A percentile compares a stretch with the other conserved stretches of the same genome.
Conservation (phyloP, 371 early-diverging fungal species). For the Lichtheimia hyalospora region DNA sequence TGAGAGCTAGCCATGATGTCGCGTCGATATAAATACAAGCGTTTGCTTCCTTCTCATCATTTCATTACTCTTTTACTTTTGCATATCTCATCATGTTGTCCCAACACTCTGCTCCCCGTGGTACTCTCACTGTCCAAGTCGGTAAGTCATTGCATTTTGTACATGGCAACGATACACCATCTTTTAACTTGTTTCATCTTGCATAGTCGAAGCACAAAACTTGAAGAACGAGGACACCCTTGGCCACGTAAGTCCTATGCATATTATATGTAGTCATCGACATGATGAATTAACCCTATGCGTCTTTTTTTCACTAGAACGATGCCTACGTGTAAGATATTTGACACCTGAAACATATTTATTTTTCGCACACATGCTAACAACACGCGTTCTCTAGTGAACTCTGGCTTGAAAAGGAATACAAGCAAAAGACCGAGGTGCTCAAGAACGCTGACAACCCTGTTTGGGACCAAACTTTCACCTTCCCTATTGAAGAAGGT, state of each 20-base stretch:
- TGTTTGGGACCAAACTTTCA: conserved; percentile 28
- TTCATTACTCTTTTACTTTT: neutral
- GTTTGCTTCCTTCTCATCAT: neutral
- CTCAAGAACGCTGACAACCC: conserved; percentile 16
- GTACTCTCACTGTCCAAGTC: conserved; percentile 16
- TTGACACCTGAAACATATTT: neutral
- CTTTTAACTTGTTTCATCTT: neutral
- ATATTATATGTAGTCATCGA: too few relatives aligned
- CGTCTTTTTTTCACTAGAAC: conserved; percentile 15
- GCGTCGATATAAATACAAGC: neutral
- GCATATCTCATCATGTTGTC: conserved; percentile 17
- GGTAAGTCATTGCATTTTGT: conserved; percentile 4
- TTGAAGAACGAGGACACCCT: conserved; percentile 21
- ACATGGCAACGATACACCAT: too few relatives aligned
- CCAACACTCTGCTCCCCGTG: conserved; percentile 23
- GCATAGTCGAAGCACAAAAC: conserved; percentile 16
- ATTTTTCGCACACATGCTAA: neutral
- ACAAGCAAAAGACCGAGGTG: conserved; percentile 22
- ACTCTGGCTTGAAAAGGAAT: conserved; percentile 26
- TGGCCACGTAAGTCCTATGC: conserved; percentile 15
- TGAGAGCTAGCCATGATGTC: neutral
- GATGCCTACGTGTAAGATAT: conserved; percentile 19
- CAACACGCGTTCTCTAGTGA: conserved; percentile 8
- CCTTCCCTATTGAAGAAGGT: conserved; percentile 25
- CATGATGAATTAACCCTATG: neutral